phyloP scores from a whole-genome alignment of 176 grass and related monocot species.

The Musa acuminata region DNA sequence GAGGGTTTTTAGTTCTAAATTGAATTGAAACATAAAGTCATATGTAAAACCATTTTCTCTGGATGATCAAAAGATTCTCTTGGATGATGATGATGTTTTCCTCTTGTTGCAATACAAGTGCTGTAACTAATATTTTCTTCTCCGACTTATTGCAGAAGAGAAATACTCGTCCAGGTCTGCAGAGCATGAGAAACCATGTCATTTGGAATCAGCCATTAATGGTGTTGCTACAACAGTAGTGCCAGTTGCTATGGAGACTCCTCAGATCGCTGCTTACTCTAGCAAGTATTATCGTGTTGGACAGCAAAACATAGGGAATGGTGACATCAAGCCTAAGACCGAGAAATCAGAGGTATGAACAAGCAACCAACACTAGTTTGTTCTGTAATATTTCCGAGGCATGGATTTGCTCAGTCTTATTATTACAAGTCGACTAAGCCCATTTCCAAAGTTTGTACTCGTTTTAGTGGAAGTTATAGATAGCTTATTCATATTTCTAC shows the following conservation, averaged over 20 bases:
- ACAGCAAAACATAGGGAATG: slow-evolving; percentile 29
- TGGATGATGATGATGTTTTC: not conserved
- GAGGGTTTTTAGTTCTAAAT: too few species aligned
- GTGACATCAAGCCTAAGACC: slow-evolving; percentile 43
- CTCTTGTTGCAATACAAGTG: not conserved
- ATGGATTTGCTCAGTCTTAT: slow-evolving; percentile 13
- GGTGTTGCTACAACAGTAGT: slow-evolving; percentile 34
- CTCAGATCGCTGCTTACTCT: slow-evolving; percentile 39
- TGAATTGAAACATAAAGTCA: too few species aligned
- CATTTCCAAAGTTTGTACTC: too few species aligned
- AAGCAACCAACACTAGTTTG: slow-evolving; percentile 22
- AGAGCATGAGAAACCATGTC: slow-evolving; percentile 41
- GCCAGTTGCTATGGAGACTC: slow-evolving; percentile 31
- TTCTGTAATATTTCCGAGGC: slow-evolving; percentile 18
- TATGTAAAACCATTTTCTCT: too few species aligned
- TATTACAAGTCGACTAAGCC: too few species aligned
- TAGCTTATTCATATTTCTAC: too few species aligned
- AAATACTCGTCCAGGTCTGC: slow-evolving; percentile 40
- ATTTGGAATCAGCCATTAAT: slow-evolving; percentile 35
- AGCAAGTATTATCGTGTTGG: slow-evolving; percentile 40
- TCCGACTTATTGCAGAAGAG: slow-evolving; percentile 33
- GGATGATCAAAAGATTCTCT: too few species aligned
- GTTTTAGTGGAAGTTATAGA: too few species aligned
- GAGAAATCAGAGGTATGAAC: slow-evolving; percentile 27
- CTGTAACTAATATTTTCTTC: not conserved